Base-by-base conservation (phyloP, 306 rosid species). In the Dryas drummondii region DNA sequence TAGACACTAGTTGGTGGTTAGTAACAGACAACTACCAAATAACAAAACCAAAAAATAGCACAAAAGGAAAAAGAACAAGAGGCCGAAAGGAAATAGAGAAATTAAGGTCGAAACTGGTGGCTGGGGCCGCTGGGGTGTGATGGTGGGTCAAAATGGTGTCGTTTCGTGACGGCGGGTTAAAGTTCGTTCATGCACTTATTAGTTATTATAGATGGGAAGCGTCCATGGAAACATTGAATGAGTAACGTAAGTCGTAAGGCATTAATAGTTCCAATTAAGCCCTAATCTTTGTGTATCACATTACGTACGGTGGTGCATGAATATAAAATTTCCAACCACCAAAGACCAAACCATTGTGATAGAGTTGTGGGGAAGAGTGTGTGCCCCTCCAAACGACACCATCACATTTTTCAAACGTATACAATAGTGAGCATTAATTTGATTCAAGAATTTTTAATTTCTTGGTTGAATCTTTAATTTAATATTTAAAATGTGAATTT, bases 301-400 rank as follows among this genome's bases (percentile, higher is more conserved):
- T 42, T 44, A 41, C 76, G 55, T 22, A 58, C 47, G 22, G 22
- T 22, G 76, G 56, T 46, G 76, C 67, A 72, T 72, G 67, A 6
- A 71, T 26, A 57, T 26, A 57, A 44, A 22, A 42, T 14, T 50
- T 50, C 62, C 71, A 65, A 54, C 78, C 53, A 74, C 78, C 71
- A 49, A 17, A 74, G 37, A 12, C 15, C 10, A 4, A 63, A 40
- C 4, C 41, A 40, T 12, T 3, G 52, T 6, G 0, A 6, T 8
- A 57, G 46, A 45, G 13, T 19, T 8, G 76, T 72, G 68, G 76
- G 76, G 58, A 46, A 46, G 76, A 56, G 47, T 72, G 55, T 72
- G 49, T 13, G 15, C 22, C 76, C 57, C 16, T 46, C 37, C 67
- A 72, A 72, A 46, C 67, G 76, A 72, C 68, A 72, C 6, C 26